Evolutionary conservation across 2,329 filamentous ascomycete species (phyloP).

Genomic region (Fusarium sublunatum): DNA sequence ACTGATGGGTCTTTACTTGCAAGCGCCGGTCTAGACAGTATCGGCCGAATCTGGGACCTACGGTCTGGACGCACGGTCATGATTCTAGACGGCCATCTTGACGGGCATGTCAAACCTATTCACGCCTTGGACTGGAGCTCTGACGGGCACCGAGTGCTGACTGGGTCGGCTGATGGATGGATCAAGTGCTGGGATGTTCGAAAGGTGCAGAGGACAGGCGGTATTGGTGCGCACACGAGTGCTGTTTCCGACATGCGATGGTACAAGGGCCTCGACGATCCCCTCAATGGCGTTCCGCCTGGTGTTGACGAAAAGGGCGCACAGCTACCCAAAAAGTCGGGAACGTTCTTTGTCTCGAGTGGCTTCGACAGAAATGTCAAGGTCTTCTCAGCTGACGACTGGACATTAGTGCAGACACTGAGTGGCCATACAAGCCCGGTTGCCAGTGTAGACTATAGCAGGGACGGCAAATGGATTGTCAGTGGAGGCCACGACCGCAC

Average conservation of each 20-base stretch:
- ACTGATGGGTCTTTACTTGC: slow-evolving; percentile 89
- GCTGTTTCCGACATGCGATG: slow-evolving; percentile 93
- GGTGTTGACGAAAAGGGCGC: slow-evolving; percentile 73
- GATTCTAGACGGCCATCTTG: slow-evolving; percentile 90
- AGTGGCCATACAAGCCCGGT: slow-evolving; percentile 94
- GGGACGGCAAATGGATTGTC: slow-evolving; percentile 90
- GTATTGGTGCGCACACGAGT: slow-evolving; percentile 89
- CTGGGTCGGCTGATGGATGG: slow-evolving; percentile 92
- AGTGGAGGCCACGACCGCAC: slow-evolving; percentile 95
- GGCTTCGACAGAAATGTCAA: slow-evolving; percentile 97
- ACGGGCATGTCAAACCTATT: slow-evolving; percentile 86
- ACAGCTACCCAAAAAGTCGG: slow-evolving; percentile 81
- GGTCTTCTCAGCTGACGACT: slow-evolving; percentile 95
- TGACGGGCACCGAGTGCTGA: slow-evolving; percentile 92
- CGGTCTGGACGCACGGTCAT: slow-evolving; percentile 93
- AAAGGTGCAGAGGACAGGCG: slow-evolving; percentile 84
- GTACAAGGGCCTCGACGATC: slow-evolving; percentile 89
- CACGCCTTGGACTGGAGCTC: slow-evolving; percentile 92
- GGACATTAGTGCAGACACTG: slow-evolving; percentile 87
- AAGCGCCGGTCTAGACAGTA: slow-evolving; percentile 92
- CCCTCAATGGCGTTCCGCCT: slow-evolving; percentile 69
- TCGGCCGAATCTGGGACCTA: slow-evolving; percentile 95
- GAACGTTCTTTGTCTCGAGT: slow-evolving; percentile 89
- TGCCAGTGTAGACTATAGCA: slow-evolving; percentile 87
- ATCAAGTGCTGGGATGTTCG: slow-evolving; percentile 98